phyloP scores from a whole-genome alignment of 2,329 filamentous ascomycete species.

The Emergomyces africanus region DNA sequence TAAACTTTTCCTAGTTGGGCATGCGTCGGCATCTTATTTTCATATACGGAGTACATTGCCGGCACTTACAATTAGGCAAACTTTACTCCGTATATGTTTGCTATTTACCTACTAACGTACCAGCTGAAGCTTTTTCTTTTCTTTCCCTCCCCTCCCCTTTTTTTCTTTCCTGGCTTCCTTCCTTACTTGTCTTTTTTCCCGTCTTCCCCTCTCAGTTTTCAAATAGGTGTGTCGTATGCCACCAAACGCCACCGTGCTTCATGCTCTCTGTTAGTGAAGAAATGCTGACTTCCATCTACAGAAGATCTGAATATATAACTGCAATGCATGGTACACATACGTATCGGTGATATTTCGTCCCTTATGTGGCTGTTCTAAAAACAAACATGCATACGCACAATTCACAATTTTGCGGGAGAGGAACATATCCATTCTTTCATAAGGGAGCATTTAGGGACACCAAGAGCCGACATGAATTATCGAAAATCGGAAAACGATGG shows the following conservation, averaged over 20 bases:
- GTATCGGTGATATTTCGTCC: background rate
- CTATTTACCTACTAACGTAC: background rate
- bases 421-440: too few species aligned
- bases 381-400: background rate
- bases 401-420: background rate
- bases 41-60: background rate
- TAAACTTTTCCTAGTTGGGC: too few species aligned
- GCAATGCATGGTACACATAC: background rate
- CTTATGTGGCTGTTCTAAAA: background rate
- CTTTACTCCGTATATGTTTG: background rate
- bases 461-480: background rate
- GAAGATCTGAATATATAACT: background rate
- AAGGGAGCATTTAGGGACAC: background rate
- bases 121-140: background rate
- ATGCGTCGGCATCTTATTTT: background rate
- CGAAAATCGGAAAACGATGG: background rate
- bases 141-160: too few species aligned
- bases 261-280: background rate
- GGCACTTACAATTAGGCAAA: background rate
- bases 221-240: background rate
- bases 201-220: background rate
- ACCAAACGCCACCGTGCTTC: background rate
- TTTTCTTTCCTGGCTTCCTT: too few species aligned
- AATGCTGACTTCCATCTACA: background rate
- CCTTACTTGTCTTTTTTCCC: too few species aligned